Conservation (phyloP, 1,284 basidiomycete species). For the Fomitiporia mediterranea region DNA sequence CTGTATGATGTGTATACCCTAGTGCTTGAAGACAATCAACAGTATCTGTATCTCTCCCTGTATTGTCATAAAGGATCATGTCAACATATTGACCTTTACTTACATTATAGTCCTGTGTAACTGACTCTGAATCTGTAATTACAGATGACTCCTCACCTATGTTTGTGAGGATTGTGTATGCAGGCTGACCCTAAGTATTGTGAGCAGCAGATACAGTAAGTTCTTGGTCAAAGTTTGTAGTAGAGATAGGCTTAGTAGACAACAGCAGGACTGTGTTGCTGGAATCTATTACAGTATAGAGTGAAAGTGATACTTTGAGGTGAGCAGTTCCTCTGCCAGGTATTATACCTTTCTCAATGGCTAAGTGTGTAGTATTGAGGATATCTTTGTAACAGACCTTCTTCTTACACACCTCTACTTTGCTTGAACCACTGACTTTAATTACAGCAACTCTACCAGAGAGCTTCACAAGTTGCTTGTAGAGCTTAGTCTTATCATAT, state of each 20-base stretch:
- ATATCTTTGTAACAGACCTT: conserved; percentile 99
- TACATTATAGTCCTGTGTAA: conserved; percentile 90
- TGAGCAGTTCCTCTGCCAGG: conserved; percentile 92
- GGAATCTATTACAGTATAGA: conserved; percentile 53
- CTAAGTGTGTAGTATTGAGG: conserved; percentile 93
- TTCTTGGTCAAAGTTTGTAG: conserved; percentile 96
- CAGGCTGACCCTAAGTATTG: conserved; percentile 78
- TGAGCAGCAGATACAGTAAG: conserved; percentile 94
- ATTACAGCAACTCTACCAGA: conserved; percentile 97
- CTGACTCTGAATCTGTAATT: conserved; percentile 82
- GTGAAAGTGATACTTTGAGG: conserved; percentile 83
- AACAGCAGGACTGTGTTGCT: conserved; percentile 36
- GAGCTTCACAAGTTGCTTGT: conserved; percentile 95
- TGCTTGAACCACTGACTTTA: conserved; percentile 91
- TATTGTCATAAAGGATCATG: too few relatives aligned
- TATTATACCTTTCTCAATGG: conserved; percentile 97
- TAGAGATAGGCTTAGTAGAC: conserved; percentile 64
- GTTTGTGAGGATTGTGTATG: conserved; percentile 91
- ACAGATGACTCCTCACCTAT: conserved; percentile 94
- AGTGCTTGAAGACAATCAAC: too few relatives aligned
- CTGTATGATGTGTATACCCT: too few relatives aligned
- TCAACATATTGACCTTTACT: conserved; percentile 88
- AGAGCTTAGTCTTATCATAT: conserved; percentile 93
- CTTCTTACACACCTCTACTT: conserved; percentile 99
- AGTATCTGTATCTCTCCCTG: too few relatives aligned